Conservation (phyloP, 495 filamentous ascomycete genomes). For the Acidomyces sp. region DNA sequence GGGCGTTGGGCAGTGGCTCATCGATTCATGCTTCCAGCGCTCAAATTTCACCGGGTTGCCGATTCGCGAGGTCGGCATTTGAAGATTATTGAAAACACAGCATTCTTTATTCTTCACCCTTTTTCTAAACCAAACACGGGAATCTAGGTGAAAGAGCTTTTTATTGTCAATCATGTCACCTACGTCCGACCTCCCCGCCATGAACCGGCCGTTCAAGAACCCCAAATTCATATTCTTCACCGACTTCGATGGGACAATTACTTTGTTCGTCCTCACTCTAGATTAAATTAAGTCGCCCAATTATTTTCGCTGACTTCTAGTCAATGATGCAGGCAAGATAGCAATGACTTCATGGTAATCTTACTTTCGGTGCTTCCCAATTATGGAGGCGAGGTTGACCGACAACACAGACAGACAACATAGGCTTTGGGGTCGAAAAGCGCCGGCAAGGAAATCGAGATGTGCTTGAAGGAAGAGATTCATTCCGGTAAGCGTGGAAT, state of each 20-base stretch:
- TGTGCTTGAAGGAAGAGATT: slow-evolving; percentile 50
- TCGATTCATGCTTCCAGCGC: too few species aligned
- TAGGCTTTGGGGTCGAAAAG: slow-evolving; percentile 60
- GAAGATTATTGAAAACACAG: too few species aligned
- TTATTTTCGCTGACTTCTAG: too few species aligned
- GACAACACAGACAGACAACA: slow-evolving; percentile 60
- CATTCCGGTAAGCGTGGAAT: slow-evolving; percentile 51
- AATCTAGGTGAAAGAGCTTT: too few species aligned
- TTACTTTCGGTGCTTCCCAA: background rate
- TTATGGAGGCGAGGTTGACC: slow-evolving; percentile 10
- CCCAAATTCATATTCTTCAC: slow-evolving; percentile 86
- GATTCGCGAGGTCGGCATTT: too few species aligned
- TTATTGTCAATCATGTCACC: slow-evolving; percentile 9
- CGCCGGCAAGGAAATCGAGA: slow-evolving; percentile 55
- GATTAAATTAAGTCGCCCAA: too few species aligned
- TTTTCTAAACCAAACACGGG: too few species aligned
- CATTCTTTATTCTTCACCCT: slow-evolving; percentile 6
- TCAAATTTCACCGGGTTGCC: too few species aligned
- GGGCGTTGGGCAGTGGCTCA: too few species aligned
- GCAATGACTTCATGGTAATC: slow-evolving; percentile 74
- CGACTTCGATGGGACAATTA: slow-evolving; percentile 95
- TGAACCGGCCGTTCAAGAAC: slow-evolving; percentile 20
- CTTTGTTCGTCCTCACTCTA: too few species aligned
- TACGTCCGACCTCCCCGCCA: slow-evolving; percentile 15
- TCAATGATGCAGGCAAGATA: too few species aligned